Percentiles rank a stretch among this genome's conserved stretches.
phyloP scores from a whole-genome alignment of 2,329 filamentous ascomycete species.

The Curvularia sp. region DNA sequence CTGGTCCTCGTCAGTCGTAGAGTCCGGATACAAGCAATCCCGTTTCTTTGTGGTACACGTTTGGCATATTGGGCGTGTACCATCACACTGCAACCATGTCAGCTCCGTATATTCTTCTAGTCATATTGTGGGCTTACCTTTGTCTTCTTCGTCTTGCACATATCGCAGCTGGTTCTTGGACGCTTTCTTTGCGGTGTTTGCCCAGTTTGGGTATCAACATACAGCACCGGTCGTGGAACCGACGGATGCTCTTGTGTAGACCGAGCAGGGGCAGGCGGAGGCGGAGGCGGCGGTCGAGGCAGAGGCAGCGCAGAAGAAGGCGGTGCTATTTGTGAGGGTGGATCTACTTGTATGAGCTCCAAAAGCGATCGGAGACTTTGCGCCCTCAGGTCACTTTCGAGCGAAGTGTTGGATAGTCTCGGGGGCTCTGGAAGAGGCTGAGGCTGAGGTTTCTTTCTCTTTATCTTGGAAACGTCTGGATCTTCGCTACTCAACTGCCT shows the following conservation, averaged over 20 bases:
- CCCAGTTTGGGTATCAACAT: conserved; percentile 17
- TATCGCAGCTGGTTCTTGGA: conserved; percentile 45
- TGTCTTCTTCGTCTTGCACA: conserved; percentile 49
- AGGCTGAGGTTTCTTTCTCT: conserved; percentile 37
- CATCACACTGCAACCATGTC: conserved; percentile 44
- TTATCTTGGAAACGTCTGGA: conserved; percentile 26
- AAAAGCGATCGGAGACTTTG: conserved; percentile 49
- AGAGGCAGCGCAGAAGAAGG: conserved; percentile 25
- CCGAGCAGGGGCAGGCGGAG: conserved; percentile 13
- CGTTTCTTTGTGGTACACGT: conserved; percentile 48
- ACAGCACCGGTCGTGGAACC: conserved; percentile 2
- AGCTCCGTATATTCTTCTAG: conserved; percentile 5
- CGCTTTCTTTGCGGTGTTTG: conserved; percentile 29
- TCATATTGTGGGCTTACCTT: conserved; percentile 35
- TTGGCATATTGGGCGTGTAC: conserved; percentile 43
- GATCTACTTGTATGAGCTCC: conserved; percentile 45
- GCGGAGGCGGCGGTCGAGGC: conserved; percentile 20
- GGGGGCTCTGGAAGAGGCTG: conserved; percentile 27
- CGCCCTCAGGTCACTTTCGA: conserved; percentile 49
- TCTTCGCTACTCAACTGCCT: conserved; percentile 33
- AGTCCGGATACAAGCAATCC: conserved; percentile 44
- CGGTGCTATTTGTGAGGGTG: conserved; percentile 21
- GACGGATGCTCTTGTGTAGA: conserved; percentile 12
- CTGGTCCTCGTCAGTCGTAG: conserved; percentile 26
- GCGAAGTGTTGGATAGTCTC: conserved; percentile 43